Percentiles rank a stretch among this genome's conserved stretches.
phyloP scores from a whole-genome alignment of 768 basidiomycete genomes.

The Tephrocybe sp. region DNA sequence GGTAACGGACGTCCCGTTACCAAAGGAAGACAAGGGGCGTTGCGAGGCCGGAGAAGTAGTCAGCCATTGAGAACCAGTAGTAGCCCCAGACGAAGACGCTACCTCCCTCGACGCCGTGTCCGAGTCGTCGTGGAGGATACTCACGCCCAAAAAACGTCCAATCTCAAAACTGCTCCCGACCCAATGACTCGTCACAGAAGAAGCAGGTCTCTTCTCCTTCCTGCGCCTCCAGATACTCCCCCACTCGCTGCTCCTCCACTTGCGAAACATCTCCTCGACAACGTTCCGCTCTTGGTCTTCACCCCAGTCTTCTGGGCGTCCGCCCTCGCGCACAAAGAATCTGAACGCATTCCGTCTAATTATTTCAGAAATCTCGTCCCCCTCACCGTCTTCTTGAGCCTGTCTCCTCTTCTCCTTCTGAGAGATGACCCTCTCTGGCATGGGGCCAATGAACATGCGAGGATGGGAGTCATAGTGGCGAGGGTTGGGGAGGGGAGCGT shows the following conservation, averaged over 20 bases:
- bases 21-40: conserved; percentile 9
- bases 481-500: conserved; percentile 3
- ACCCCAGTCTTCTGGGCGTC: conserved; percentile 64
- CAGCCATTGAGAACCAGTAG: conserved; percentile 7
- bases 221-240: conserved; percentile 40
- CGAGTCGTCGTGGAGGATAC: conserved; percentile 43
- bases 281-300: conserved; percentile 48
- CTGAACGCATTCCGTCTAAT: conserved; percentile 60
- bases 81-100: too few relatives aligned
- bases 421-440: conserved; percentile 60
- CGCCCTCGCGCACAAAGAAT: conserved; percentile 65
- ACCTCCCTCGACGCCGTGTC: conserved; percentile 15
- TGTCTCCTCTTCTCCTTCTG: conserved; percentile 29
- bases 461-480: conserved; percentile 32
- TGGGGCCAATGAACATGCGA: conserved; percentile 73
- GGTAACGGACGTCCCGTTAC: conserved; percentile 23
- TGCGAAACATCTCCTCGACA: conserved; percentile 52
- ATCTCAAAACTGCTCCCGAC: conserved; percentile 76
- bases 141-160: conserved; percentile 71
- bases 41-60: conserved; percentile 6
- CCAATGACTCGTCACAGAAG: conserved; percentile 39
- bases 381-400: conserved; percentile 20
- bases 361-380: conserved; percentile 39
- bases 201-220: conserved; percentile 26
- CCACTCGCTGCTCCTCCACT: conserved; percentile 73